A percentile compares a stretch with the other conserved stretches of the same genome.
These are phyloP conservation scores for Hyaloscypha variabilis DNA, from an alignment of 495 filamentous ascomycete genomes.

Conservation along the genomic window DNA sequence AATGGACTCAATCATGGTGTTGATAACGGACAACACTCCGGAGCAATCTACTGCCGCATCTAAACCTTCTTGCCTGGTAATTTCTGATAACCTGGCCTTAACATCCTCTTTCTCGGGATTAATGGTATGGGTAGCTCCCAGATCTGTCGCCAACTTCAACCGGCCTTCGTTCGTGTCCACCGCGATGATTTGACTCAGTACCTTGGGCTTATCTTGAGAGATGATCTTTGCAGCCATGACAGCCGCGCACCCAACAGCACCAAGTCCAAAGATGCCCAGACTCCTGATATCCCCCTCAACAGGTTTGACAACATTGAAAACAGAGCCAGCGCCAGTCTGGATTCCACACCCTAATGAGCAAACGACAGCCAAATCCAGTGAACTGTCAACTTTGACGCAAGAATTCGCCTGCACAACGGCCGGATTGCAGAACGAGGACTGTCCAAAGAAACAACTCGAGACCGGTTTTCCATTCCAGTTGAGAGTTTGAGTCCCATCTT, in stretches of 20 bases:
- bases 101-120: constrained; percentile 33
- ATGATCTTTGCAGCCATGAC: constrained; percentile 41
- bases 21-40: neutral
- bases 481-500: constrained; percentile 48
- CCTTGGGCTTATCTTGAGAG: constrained; percentile 35
- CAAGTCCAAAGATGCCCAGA: constrained; percentile 51
- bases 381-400: constrained; percentile 36
- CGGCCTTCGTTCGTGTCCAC: constrained; percentile 45
- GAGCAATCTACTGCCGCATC: constrained; percentile 50
- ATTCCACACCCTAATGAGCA: constrained; percentile 10
- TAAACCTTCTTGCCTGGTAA: constrained; percentile 45
- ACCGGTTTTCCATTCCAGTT: constrained; percentile 25
- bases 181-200: constrained; percentile 42
- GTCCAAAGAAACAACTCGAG: constrained; percentile 15
- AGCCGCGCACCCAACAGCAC: constrained; percentile 49
- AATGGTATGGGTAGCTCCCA: constrained; percentile 47
- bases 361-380: neutral
- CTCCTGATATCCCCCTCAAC: constrained; percentile 40
- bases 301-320: constrained; percentile 47
- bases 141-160: constrained; percentile 40
- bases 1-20: constrained; percentile 1
- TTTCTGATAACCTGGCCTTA: constrained; percentile 34
- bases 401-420: constrained; percentile 36
- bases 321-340: constrained; percentile 49
- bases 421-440: constrained; percentile 42